Evolutionary conservation across 495 filamentous ascomycete genomes (phyloP), one percentile per base, ranked within the genome.

Genomic region (Cetradonia linearis): DNA sequence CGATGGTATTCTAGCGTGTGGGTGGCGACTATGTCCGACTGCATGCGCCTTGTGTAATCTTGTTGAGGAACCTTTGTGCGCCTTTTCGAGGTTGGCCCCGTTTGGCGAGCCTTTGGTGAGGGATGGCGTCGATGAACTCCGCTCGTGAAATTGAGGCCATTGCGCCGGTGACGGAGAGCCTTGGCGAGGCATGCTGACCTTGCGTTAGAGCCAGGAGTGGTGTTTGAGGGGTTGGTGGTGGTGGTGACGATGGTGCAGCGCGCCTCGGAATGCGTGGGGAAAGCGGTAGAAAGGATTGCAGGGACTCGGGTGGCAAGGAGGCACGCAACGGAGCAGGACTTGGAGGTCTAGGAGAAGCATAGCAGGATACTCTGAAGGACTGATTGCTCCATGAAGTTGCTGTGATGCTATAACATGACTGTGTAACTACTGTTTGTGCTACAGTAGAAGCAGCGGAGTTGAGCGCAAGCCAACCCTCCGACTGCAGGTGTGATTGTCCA

Each of bases 1-100:
- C 7, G 72, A 74, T 13, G 72, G 72, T 33, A 74, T 65, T 31
- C 72, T 56, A 25, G 27, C 55, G 52, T 68, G 58, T 3, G 55
- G 34, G 34, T 64, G 59, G 40, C 66, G 66, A 18, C 54, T 47
- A 59, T 68, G 66, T 27, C 66, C 66, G 13, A 68, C 64, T 5
- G 59, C 60, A 64, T 68, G 62, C 27, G 66, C 56, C 47, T 68
- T 68, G 56, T 65, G 56, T 20, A 68, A 37, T 34, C 59, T 66
- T 25, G 60, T 59, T 31, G 64, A 63, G 23, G 64, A 66, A 5
- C 61, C 61, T 52, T 63, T 66, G 49, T 66, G 64, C 33, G 64
- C 46, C 37, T 62, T 66, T 23, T 50, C 44, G 6, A 62, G 56
- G 36, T 47, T 25, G 11, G 33, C 50, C 13, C 49, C 28, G 18